Base-by-base conservation (phyloP, 345 rosid species). In the Ricinus communis region DNA sequence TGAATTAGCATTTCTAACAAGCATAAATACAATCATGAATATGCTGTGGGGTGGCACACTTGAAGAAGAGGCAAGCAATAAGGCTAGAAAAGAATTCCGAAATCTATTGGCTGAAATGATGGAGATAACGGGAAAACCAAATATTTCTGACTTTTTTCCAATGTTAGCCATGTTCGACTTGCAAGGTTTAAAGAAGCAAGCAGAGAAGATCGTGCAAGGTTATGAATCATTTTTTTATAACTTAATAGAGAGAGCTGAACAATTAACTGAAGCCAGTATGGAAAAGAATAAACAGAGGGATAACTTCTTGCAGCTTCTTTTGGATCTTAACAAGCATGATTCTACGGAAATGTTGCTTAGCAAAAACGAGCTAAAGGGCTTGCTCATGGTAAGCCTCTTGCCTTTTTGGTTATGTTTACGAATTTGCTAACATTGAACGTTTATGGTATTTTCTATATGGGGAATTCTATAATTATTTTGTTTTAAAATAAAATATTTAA, bases 81-180 rank as follows among this genome's bases (percentile, higher is more conserved):
- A 33, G 2, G 38, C 6, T 6, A 6, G 6, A 6, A 33, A 2
- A 33, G 38, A 33, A 6, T 53, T 53, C n/a, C 57, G 57, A 3
- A 53, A 53, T 19, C 5, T 53, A 22, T 1, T 10, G 22, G 57
- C 5, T 22, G 62, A 84, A 28, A 19, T 76, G 0, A 75, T 80
- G 79, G 71, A 51, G 13, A 1, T 81, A 0, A 8, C 68, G 0
- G 87, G 76, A 15, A 76, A 65, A n/a, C 85, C 86, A 2, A 84
- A 88, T 30, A 33, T 86, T 61, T 88, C 90, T 0, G 88, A 88
- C 52, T 16, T 84, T 24, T 81, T 86, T 49, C 85, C 88, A 0
- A 56, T 62, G 27, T 68, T 86, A 15, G 38, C 38, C 2, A 33
- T 33, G n/a, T n/a, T n/a, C n/a, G n/a, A n/a, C n/a, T n/a, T n/a